These are phyloP conservation scores for Smithsoniella earleae DNA, from an alignment of 163 green algal species.

Conservation along the genomic window DNA sequence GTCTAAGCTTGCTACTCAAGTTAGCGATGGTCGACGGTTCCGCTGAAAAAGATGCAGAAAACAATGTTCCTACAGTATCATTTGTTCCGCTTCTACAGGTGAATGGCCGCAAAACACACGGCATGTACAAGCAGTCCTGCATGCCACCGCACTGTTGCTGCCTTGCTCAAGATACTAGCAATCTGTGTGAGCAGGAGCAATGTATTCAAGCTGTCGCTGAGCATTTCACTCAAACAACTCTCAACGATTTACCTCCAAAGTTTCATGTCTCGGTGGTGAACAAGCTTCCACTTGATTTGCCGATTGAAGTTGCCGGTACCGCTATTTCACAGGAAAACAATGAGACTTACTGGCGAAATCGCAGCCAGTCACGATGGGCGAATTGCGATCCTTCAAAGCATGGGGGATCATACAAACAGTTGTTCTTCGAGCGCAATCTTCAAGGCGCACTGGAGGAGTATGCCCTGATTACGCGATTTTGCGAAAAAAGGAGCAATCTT, in stretches of 20 bases:
- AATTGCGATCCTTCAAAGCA: constrained; percentile 49
- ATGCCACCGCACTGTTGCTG: too few species aligned
- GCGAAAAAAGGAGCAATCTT: too few species aligned
- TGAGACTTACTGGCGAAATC: constrained; percentile 63
- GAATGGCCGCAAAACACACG: too few species aligned
- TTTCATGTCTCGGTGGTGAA: constrained; percentile 40
- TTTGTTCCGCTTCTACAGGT: too few species aligned
- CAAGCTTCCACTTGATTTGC: constrained; percentile 56
- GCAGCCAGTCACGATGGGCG: constrained; percentile 47
- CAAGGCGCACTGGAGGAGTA: constrained; percentile 57
- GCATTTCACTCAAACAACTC: background rate
- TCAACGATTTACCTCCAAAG: background rate
- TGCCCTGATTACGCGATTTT: constrained; percentile 7
- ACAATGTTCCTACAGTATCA: too few species aligned
- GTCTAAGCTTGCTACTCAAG: too few species aligned
- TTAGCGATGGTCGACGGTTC: too few species aligned
- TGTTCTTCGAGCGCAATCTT: constrained; percentile 71
- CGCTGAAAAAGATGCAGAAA: too few species aligned
- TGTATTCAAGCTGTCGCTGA: constrained; percentile 13
- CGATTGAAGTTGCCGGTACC: constrained; percentile 55
- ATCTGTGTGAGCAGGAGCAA: constrained; percentile 11
- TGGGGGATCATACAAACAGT: constrained; percentile 67
- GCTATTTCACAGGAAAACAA: constrained; percentile 43
- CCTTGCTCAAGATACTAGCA: too few species aligned
- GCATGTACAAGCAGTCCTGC: too few species aligned